Conservation (phyloP, 176 grass and related monocot genomes). For the Oryza rufipogon region DNA sequence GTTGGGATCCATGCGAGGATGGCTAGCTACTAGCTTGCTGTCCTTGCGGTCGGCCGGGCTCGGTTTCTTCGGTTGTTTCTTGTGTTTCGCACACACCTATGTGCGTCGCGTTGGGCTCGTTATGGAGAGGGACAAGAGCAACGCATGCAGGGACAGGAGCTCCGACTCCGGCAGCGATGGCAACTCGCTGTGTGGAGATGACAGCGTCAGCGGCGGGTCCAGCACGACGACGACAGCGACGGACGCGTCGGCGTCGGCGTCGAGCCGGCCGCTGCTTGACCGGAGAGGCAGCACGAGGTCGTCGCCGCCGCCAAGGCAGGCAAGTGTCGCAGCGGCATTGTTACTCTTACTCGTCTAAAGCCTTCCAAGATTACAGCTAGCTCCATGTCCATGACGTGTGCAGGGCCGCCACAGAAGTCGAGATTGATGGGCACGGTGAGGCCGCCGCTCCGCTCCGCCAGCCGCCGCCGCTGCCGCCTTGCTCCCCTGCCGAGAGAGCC, state of each 20-base stretch:
- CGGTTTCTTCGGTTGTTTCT: too few species aligned
- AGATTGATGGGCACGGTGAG: conserved; percentile 44
- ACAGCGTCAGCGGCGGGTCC: conserved; percentile 25
- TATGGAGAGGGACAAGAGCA: conserved; percentile 67
- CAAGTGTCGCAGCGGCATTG: conserved; percentile 14
- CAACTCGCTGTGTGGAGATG: conserved; percentile 63
- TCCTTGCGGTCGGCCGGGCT: too few species aligned
- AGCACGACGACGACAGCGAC: background rate
- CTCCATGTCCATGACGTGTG: background rate
- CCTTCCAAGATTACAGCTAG: background rate
- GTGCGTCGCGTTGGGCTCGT: conserved; percentile 1
- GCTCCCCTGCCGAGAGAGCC: too few species aligned
- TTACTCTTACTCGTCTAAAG: background rate
- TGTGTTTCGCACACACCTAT: too few species aligned
- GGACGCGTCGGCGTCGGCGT: conserved; percentile 1
- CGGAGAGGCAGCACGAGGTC: conserved; percentile 19
- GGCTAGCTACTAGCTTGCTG: too few species aligned
- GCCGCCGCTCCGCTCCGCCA: background rate
- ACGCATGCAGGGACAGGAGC: conserved; percentile 38
- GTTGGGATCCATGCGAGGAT: too few species aligned
- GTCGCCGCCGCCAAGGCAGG: conserved; percentile 49
- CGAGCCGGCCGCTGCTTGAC: conserved; percentile 37
- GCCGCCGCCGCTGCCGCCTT: too few species aligned
- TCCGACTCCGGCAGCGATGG: conserved; percentile 76
- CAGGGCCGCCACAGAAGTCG: conserved; percentile 44